Evolutionary conservation across 345 rosid species (phyloP), one percentile per base, ranked within the genome.

Genomic region (Euclidium syriacum): DNA sequence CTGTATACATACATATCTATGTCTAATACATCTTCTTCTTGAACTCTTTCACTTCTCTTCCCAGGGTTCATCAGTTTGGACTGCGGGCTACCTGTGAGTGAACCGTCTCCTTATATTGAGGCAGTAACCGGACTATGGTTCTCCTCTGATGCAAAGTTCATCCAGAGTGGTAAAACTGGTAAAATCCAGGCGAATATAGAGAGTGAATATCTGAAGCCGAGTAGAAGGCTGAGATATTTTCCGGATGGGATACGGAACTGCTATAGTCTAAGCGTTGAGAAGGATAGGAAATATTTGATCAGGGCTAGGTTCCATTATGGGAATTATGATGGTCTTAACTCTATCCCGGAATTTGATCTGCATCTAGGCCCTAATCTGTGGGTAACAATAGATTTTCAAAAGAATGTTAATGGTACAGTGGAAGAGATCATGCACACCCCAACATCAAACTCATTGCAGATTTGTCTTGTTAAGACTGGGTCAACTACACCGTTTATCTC

Each of bases 401-500:
- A 22, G 12, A 34, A 3, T 4, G 44, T 43, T 0, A 26, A 2
- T n/a, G 25, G 5, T 6, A n/a, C 47, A 5, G 9, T 2, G 11
- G 0, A 0, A 5, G 86, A 82, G 64, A 64, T 82, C 6, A 11
- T 84, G 3, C 72, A 84, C 72, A 16, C 34, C n/a, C 51, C 76
- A 6, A 23, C 46, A 2, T 57, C 73, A 15, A 58, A 73, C 14
- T 41, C 62, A 10, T 35, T 79, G n/a, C 59, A 73, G 47, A 19
- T 85, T 12, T 87, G 87, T 67, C 77, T 79, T 3, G 82, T 79
- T 14, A 83, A 84, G 61, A 62, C 63, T 2, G 64, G 46, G 20
- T 3, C 1, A 0, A 78, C 82, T 6, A 46, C 72, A n/a, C 85
- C 87, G 1, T 52, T 83, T 26, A 68, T 83, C 16, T 75, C 84